phyloP scores from a whole-genome alignment of 1,284 basidiomycete species.

The Ustilago nuda region DNA sequence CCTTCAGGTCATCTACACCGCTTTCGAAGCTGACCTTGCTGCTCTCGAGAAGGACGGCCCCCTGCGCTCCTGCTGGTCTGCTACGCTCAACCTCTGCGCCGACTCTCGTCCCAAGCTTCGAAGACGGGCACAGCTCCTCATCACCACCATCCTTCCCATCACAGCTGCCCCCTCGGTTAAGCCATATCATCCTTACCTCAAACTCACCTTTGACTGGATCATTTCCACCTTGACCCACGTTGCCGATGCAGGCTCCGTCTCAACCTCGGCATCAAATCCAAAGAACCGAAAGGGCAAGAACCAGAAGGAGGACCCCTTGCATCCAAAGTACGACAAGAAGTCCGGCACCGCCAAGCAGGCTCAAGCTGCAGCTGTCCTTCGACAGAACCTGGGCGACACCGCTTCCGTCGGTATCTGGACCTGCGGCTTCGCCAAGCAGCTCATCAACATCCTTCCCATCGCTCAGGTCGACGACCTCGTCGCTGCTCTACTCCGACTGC shows the following conservation, averaged over 20 bases:
- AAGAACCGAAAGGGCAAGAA: slow-evolving; percentile 68
- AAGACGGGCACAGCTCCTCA: slow-evolving; percentile 86
- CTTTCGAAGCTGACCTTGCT: slow-evolving; percentile 75
- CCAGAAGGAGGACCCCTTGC: slow-evolving; percentile 74
- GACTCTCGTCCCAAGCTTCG: slow-evolving; percentile 94
- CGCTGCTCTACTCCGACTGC: slow-evolving; percentile 56
- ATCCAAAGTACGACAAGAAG: slow-evolving; percentile 62
- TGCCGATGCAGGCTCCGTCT: slow-evolving; percentile 73
- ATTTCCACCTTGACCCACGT: slow-evolving; percentile 78
- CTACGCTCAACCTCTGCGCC: slow-evolving; percentile 82
- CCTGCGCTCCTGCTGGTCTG: slow-evolving; percentile 72
- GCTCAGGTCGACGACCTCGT: slow-evolving; percentile 51
- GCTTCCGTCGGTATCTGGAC: slow-evolving; percentile 65
- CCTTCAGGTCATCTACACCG: slow-evolving; percentile 77
- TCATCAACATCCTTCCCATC: slow-evolving; percentile 55
- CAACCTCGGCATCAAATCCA: slow-evolving; percentile 68
- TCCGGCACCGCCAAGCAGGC: slow-evolving; percentile 62
- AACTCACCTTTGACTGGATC: slow-evolving; percentile 81
- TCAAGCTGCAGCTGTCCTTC: slow-evolving; percentile 55
- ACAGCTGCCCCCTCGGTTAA: slow-evolving; percentile 37
- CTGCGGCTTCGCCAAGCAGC: slow-evolving; percentile 61
- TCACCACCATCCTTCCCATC: slow-evolving; percentile 75
- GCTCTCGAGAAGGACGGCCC: slow-evolving; percentile 55
- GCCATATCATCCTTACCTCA: slow-evolving; percentile 84
- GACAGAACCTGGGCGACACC: slow-evolving; percentile 59